Percentiles rank a stretch among this genome's conserved stretches.
These are phyloP conservation scores for Solanum piurae DNA, from an alignment of 257 asterid genomes.

Conservation along the genomic window DNA sequence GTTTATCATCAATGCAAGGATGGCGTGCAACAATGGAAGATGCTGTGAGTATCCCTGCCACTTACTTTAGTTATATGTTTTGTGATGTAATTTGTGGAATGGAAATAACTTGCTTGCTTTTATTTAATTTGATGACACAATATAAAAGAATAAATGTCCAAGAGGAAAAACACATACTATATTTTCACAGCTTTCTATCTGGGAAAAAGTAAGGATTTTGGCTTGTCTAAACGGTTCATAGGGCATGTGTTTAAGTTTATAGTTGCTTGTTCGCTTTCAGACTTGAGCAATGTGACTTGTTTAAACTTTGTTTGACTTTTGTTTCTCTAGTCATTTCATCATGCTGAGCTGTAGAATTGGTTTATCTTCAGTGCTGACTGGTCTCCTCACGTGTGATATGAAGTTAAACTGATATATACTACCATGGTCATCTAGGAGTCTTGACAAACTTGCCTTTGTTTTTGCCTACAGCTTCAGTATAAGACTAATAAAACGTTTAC, in stretches of 20 bases:
- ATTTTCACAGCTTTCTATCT: neutral
- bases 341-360: neutral
- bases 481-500: neutral
- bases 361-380: neutral
- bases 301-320: neutral
- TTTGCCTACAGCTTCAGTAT: neutral
- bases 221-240: neutral
- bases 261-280: neutral
- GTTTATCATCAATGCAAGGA: constrained; percentile 93
- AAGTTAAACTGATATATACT: neutral
- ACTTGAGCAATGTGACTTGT: neutral
- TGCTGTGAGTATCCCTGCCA: constrained; percentile 49
- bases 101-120: neutral
- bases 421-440: neutral
- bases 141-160: neutral
- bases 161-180: neutral
- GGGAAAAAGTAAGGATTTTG: neutral
- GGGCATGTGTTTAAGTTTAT: neutral
- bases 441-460: neutral
- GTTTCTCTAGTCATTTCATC: neutral
- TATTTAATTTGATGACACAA: neutral
- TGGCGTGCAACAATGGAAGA: constrained; percentile 99
- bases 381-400: neutral
- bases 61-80: neutral
- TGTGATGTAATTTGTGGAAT: neutral